Conservation (phyloP, 345 rosid species). For the Rubroshorea leprosula region DNA sequence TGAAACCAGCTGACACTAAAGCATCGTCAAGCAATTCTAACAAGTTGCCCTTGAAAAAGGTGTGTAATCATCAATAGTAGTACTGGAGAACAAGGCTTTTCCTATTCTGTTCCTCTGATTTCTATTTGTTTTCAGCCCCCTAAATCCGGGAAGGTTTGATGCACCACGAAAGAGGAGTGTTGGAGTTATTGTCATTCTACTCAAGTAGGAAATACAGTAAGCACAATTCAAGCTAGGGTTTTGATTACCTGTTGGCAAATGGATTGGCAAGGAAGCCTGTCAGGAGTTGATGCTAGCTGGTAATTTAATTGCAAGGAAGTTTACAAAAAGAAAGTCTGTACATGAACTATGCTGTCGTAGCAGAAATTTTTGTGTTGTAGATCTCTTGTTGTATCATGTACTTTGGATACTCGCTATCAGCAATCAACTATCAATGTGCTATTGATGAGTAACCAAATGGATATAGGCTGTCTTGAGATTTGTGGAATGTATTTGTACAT, state of each 20-base stretch:
- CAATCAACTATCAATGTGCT: no score
- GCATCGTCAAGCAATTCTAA: slow-evolving; percentile 37
- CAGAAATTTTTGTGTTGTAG: neutral
- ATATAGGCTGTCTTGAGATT: no score
- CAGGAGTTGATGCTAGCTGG: no score
- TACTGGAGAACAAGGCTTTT: no score
- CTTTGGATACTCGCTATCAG: no score
- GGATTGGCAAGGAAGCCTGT: no score
- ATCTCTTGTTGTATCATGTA: no score
- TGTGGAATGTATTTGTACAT: neutral
- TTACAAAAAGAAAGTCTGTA: neutral
- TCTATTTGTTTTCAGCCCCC: slow-evolving; percentile 34
- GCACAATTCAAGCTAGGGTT: slow-evolving; percentile 8
- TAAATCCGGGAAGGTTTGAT: slow-evolving; percentile 30
- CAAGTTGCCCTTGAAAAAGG: slow-evolving; percentile 54
- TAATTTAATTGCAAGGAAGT: neutral
- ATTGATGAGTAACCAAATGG: no score
- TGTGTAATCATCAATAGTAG: no score
- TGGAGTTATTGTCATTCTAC: neutral
- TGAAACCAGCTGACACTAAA: slow-evolving; percentile 60
- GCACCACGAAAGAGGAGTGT: slow-evolving; percentile 1
- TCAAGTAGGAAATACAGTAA: slow-evolving; percentile 17
- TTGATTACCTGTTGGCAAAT: slow-evolving; percentile 1
- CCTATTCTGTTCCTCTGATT: neutral
- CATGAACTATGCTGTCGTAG: neutral